phyloP scores from a whole-genome alignment of 2,329 filamentous ascomycete genomes.

The Colletotrichum lindemuthianum region DNA sequence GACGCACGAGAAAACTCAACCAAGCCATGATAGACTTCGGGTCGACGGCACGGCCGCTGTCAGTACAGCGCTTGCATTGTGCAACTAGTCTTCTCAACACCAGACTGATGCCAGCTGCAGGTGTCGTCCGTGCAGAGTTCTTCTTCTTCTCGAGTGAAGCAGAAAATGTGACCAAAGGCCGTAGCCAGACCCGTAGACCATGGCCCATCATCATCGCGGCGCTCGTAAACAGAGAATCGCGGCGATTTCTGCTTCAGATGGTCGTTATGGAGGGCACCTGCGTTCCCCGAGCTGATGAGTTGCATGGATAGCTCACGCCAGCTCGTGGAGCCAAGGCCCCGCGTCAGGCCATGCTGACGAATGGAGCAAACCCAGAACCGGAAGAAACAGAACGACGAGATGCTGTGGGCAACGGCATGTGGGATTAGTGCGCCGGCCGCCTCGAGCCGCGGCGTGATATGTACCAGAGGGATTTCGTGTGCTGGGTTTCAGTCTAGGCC shows the following conservation, averaged over 20 bases:
- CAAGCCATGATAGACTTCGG: background rate
- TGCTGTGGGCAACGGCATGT: conserved; percentile 4
- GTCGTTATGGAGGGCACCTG: conserved; percentile 1
- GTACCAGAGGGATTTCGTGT: conserved; percentile 32
- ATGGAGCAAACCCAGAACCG: too few species aligned
- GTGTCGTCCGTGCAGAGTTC: too few species aligned
- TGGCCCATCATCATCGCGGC: background rate
- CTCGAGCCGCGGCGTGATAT: conserved; percentile 20
- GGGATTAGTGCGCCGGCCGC: conserved; percentile 7
- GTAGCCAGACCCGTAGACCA: background rate
- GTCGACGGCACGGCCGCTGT: background rate
- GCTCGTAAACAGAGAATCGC: background rate
- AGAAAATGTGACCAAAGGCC: too few species aligned
- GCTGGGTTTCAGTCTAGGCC: conserved; percentile 23
- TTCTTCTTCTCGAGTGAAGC: too few species aligned
- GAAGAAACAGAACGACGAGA: background rate
- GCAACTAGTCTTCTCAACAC: too few species aligned
- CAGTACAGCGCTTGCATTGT: too few species aligned
- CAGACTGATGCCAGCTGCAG: too few species aligned
- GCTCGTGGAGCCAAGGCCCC: too few species aligned
- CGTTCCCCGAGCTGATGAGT: background rate
- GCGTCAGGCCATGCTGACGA: too few species aligned
- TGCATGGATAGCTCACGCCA: background rate
- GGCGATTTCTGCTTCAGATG: background rate
- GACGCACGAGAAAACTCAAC: background rate